phyloP scores from a whole-genome alignment of 1,284 basidiomycete genomes.

The Ceratobasidium sp. region DNA sequence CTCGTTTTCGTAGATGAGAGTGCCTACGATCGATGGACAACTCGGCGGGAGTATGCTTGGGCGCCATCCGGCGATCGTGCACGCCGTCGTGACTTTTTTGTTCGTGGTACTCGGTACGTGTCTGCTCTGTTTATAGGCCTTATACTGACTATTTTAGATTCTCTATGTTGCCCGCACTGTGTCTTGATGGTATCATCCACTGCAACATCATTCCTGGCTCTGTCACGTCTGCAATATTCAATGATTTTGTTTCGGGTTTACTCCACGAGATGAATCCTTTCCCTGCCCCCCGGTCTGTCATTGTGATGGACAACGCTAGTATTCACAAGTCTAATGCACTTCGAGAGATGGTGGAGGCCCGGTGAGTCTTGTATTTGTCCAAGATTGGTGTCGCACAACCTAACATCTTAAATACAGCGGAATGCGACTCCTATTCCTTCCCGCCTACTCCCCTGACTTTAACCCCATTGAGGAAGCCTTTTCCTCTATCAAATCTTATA shows the following conservation, averaged over 20 bases:
- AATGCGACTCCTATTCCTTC: neutral
- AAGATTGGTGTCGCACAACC: neutral
- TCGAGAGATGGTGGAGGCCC: slow-evolving; percentile 25
- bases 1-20: slow-evolving; percentile 27
- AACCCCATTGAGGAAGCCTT: neutral
- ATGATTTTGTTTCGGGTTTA: slow-evolving; percentile 34
- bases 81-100: slow-evolving; percentile 33
- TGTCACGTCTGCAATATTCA: slow-evolving; percentile 19
- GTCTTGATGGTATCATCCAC: slow-evolving; percentile 29
- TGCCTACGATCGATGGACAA: slow-evolving; percentile 5
- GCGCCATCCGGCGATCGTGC: slow-evolving; percentile 40
- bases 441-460: neutral
- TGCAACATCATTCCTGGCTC: slow-evolving; percentile 32
- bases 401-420: neutral
- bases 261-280: slow-evolving; percentile 38
- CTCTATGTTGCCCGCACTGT: slow-evolving; percentile 30
- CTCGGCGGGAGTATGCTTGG: slow-evolving; percentile 42
- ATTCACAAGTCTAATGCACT: slow-evolving; percentile 27
- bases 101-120: slow-evolving; percentile 42
- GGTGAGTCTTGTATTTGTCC: slow-evolving; percentile 17
- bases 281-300: slow-evolving; percentile 31
- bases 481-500: neutral
- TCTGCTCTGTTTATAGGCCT: no score
- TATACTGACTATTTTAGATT: slow-evolving; percentile 47
- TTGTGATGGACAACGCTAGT: slow-evolving; percentile 42